Base-by-base conservation (phyloP, 116 monocot genomes). In the Posidonia oceanica region DNA sequence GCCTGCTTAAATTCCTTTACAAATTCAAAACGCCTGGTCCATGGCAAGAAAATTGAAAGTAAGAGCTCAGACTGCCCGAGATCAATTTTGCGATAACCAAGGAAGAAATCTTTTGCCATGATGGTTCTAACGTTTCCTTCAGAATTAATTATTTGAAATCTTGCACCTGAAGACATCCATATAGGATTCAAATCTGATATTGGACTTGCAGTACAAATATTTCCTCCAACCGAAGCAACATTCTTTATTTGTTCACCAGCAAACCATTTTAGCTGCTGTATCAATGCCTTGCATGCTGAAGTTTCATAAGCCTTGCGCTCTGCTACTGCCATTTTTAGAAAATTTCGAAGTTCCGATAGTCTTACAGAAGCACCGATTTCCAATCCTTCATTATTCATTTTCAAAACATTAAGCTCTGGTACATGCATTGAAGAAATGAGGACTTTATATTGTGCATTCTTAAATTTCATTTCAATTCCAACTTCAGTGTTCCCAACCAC, bases 121-220 rank as follows among this genome's bases (percentile, higher is more conserved):
- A 63, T 73, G 14, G 72, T 87, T 72, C 87, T 87, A 42, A 82
- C 69, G 71, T 71, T 84, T 63, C 89, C 87, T 63, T 82, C 78
- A 54, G 71, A 71, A 76, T 89, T 75, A 23, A 97, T 74, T 70
- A 97, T 71, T 67, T 72, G 63, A 52, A 97, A 91, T 14, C 54
- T 86, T 69, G 97, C 90, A 72, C 84, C 75, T 44, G 89, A 52
- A 80, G 85, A 80, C 76, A 98, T 98, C 97, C 97, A 98, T 54
- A 98, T 83, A 52, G 97, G 97, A 79, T 98, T 98, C 66, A 98
- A 84, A 69, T 98, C 97, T 61, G 97, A 98, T 82, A 98, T 98
- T 67, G 97, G 97, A 77, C 97, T 98, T 71, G 97, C 97, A 64
- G 93, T 98, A 56, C 97, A 98, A 41, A 98, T 92, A 72, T 98